Base-by-base conservation (phyloP, 305 asterid species). In the Solanum hybrid region DNA sequence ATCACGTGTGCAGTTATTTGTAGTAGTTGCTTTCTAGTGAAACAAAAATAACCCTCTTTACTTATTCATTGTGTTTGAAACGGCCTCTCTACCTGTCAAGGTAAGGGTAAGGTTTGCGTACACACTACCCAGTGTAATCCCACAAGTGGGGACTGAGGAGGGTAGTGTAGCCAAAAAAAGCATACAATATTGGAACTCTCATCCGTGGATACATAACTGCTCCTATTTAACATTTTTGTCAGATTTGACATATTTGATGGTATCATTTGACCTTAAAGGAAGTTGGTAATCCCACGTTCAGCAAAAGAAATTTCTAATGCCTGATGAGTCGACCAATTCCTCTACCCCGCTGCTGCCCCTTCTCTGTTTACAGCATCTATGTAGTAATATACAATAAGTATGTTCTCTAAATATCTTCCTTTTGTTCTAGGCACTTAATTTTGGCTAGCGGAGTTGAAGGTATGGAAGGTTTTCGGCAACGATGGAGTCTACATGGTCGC, bases 391-490 rank as follows among this genome's bases (percentile, higher is more conserved):
- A 31, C 39, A 51, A 31, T 84, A 51, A 20, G 29, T 31, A 84
- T 31, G 65, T 38, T 10, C 22, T 17, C 22, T 20, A 57, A 17
- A 37, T 31, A 17, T 41, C 27, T 79, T 39, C 8, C 73, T 68
- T 82, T 84, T 32, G 26, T 36, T 88, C 20, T 91, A 97, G 99
- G 89, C 98, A 93, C 92, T 91, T 97, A 93, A 96, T 97, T 90
- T 92, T 97, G 96, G 99, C 99, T n/a, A 97, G 98, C 91, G 99
- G 99, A 76, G 89, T 91, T 80, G 98, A 96, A 93, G 99, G 99
- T 73, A 92, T 93, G 93, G 98, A 97, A 83, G 98, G 99, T 85
- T 95, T 96, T 92, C 95, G 97, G 83, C 98, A 95, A 90, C 94
- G 99, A 92, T 97, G 99, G 98, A 97, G 98, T 92, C 92, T 96